These are phyloP conservation scores for Sarocladiaceae sp. DNA, from an alignment of 2,329 filamentous ascomycete species.

Conservation along the genomic window DNA sequence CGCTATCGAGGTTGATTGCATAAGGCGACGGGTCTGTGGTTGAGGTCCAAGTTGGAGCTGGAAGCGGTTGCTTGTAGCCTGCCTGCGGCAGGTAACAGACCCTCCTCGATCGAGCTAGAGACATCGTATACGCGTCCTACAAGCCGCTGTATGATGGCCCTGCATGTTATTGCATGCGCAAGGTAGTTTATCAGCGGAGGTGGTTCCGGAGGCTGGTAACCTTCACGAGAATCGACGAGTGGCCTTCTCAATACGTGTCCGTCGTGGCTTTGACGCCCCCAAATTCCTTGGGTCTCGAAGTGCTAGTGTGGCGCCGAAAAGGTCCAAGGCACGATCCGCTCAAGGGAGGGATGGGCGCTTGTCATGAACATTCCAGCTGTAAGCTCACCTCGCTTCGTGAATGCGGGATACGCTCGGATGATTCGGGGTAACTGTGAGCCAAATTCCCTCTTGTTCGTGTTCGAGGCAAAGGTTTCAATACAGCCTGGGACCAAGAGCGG, in stretches of 20 bases:
- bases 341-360: background rate
- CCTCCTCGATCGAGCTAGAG: background rate
- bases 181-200: background rate
- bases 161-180: background rate
- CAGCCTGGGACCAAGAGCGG: background rate
- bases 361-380: background rate
- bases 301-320: background rate
- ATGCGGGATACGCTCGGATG: constrained; percentile 7
- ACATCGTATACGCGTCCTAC: background rate
- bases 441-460: background rate
- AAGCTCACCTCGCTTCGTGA: background rate
- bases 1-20: constrained; percentile 5
- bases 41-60: no score
- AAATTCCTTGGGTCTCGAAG: background rate
- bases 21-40: background rate
- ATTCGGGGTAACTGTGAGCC: background rate
- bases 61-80: background rate
- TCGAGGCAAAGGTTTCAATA: background rate
- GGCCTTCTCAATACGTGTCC: background rate
- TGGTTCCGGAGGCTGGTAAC: background rate
- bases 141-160: background rate
- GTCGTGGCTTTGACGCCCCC: background rate
- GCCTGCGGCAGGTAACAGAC: background rate
- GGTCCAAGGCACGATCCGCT: background rate
- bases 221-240: background rate